phyloP scores from a whole-genome alignment of 2,329 filamentous ascomycete species.

The Trichoderma sp. region DNA sequence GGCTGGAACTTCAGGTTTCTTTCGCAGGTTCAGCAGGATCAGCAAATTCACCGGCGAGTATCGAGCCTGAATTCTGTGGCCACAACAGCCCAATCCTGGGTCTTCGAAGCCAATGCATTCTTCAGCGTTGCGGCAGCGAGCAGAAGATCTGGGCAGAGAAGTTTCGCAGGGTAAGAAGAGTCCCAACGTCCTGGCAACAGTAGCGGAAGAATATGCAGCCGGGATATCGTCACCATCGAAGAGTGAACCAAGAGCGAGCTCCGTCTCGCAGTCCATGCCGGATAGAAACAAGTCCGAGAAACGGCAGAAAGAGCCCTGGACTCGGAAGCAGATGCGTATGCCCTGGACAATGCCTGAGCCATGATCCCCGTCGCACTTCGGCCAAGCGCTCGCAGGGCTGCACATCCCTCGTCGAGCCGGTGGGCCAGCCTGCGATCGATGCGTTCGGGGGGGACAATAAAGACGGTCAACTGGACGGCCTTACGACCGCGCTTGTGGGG shows the following conservation, averaged over 20 bases:
- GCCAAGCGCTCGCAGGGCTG: not conserved
- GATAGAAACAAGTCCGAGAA: not conserved
- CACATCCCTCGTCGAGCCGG: not conserved
- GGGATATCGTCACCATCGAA: too few relatives aligned
- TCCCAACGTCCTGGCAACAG: too few relatives aligned
- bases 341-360: not conserved
- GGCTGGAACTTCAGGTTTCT: not conserved
- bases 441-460: not conserved
- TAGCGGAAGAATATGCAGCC: too few relatives aligned
- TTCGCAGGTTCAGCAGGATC: not conserved
- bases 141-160: too few relatives aligned
- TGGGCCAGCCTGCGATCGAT: slow-evolving; percentile 3
- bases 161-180: too few relatives aligned
- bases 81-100: too few relatives aligned
- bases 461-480: slow-evolving; percentile 3
- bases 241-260: too few relatives aligned
- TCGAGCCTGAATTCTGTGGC: too few relatives aligned
- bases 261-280: not conserved
- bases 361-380: not conserved
- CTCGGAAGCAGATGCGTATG: not conserved
- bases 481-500: not conserved
- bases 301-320: not conserved
- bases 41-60: too few relatives aligned
- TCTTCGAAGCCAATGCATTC: too few relatives aligned
- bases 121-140: too few relatives aligned